A percentile compares a stretch with the other conserved stretches of the same genome.
These are phyloP conservation scores for Chytriomyces hyalinus DNA, from an alignment of 192 early-diverging fungal genomes.

Conservation along the genomic window DNA sequence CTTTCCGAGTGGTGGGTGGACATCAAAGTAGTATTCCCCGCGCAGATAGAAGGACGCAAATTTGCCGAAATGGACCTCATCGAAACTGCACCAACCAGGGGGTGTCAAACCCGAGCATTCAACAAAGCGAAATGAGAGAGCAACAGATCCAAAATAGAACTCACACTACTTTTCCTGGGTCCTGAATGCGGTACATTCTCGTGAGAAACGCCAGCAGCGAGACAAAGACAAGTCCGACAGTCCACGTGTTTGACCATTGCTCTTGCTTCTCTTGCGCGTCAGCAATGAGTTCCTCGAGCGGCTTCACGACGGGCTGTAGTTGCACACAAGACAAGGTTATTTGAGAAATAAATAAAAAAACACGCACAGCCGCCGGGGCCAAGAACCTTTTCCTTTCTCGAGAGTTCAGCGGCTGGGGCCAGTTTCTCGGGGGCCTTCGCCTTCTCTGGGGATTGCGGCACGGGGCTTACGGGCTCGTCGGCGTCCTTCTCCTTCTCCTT, in stretches of 20 bases:
- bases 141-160: conserved; percentile 11
- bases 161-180: conserved; percentile 56
- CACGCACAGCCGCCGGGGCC: not conserved
- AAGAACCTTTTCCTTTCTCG: not conserved
- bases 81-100: conserved; percentile 68
- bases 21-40: conserved; percentile 92
- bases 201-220: conserved; percentile 45
- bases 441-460: not conserved
- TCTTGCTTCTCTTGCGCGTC: not conserved
- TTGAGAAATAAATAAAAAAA: not conserved
- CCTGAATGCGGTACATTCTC: conserved; percentile 43
- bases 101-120: not conserved
- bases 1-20: conserved; percentile 96
- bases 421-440: not conserved
- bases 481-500: not conserved
- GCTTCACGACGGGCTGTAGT: not conserved
- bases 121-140: not conserved
- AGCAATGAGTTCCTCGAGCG: not conserved
- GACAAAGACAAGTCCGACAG: conserved; percentile 37
- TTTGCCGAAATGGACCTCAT: conserved; percentile 99
- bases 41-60: conserved; percentile 93
- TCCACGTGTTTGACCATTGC: conserved; percentile 7
- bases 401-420: not conserved
- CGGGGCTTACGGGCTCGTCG: not conserved
- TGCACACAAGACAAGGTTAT: not conserved